Evolutionary conservation across 305 asterid genomes (phyloP), one percentile per base, ranked within the genome.

Genomic region (Fraxinus greggii): DNA sequence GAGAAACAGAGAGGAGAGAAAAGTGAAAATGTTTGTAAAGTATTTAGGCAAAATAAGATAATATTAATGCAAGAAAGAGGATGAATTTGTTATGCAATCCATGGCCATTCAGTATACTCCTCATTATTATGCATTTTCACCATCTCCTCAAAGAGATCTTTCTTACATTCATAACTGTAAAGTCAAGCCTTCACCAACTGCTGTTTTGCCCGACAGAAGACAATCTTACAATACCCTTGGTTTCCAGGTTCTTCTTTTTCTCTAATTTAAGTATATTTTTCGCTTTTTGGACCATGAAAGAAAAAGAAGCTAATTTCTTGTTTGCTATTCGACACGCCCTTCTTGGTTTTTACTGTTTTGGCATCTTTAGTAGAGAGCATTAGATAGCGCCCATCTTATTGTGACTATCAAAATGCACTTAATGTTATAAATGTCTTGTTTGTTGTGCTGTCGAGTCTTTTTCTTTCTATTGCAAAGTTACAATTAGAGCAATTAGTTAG

Each of bases 211-310:
- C 40, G 88, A 88, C 38, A 83, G 48, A 75, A 87, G 82, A 42
- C 95, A 94, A 1, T 86, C 93, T 78, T 89, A 90, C 84, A 89
- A 92, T 78, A 76, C 97, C 79, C 94, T 90, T 72, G 94, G 89
- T 80, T 92, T 89, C 81, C 94, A 93, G 95, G 97, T 93, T 81
- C 63, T 38, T 28, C 56, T 48, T n/a, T 45, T 3, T 63, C 51
- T 19, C 4, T 78, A 45, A 42, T 42, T 42, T 45, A 13, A 45
- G 56, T 13, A 45, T 13, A 12, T 13, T 45, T 45, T 3, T 13
- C 5, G n/a, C 56, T 45, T 12, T n/a, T 45, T 45, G 5, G n/a
- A 45, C 56, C 1, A 13, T 3, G 5, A 45, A 45, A 45, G 56
- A 45, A 8, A 38, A 45, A 45, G 19, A 13, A 45, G 56, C n/a